A percentile compares a stretch with the other conserved stretches of the same genome.
These are phyloP conservation scores for Cyclotella cryptica DNA, from an alignment of 108 stramenopile species.

Conservation along the genomic window DNA sequence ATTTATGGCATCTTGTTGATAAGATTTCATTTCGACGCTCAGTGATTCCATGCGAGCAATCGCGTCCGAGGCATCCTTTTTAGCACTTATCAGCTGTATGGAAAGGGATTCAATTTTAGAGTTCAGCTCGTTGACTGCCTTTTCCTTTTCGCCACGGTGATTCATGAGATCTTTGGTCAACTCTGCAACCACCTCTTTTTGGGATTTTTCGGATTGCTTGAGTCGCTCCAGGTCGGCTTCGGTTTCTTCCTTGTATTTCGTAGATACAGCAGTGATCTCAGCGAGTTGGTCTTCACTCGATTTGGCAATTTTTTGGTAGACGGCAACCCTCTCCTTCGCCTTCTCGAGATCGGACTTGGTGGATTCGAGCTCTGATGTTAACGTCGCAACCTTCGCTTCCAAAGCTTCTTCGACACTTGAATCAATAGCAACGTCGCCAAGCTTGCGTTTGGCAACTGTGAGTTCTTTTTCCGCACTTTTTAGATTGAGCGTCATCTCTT, in stretches of 20 bases:
- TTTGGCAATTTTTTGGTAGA: conserved; percentile 74
- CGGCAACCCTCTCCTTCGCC: conserved; percentile 56
- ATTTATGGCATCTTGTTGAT: conserved; percentile 59
- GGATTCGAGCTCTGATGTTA: conserved; percentile 67
- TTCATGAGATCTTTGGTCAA: conserved; percentile 79
- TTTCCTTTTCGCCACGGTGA: conserved; percentile 76
- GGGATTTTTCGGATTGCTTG: conserved; percentile 54
- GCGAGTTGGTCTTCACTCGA: conserved; percentile 72
- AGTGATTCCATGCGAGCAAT: conserved; percentile 50
- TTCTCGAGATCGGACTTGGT: conserved; percentile 63
- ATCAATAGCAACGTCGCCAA: conserved; percentile 51
- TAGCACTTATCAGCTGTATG: conserved; percentile 41
- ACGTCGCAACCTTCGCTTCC: conserved; percentile 55
- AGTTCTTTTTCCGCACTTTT: conserved; percentile 57
- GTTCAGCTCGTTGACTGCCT: conserved; percentile 62
- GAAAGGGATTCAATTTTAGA: conserved; percentile 62
- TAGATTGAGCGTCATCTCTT: conserved; percentile 53
- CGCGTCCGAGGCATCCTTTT: conserved; percentile 67
- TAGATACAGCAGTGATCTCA: conserved; percentile 64
- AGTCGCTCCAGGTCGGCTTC: conserved; percentile 57
- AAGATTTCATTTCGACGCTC: conserved; percentile 58
- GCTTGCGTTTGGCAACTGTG: conserved; percentile 49
- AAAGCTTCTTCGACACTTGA: conserved; percentile 61
- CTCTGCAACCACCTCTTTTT: conserved; percentile 71
- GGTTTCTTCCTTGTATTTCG: conserved; percentile 66